A percentile compares a stretch with the other conserved stretches of the same genome.
phyloP scores from a whole-genome alignment of 768 basidiomycete species.

The Termitomyces sp. region DNA sequence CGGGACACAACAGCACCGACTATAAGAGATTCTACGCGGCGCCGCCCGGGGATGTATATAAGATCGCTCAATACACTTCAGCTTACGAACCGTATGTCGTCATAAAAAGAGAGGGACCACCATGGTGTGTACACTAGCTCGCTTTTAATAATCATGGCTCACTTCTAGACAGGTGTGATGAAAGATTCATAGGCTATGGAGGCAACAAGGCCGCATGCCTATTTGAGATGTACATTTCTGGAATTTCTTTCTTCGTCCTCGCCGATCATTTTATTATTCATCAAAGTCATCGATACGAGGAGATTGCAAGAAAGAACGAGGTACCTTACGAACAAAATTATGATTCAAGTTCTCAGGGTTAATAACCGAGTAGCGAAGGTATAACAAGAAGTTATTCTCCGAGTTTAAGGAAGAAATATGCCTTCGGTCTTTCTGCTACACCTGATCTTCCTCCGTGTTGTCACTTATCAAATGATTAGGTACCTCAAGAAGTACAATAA shows the following conservation, averaged over 20 bases:
- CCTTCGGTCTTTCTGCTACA: slow-evolving; percentile 36
- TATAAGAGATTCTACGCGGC: slow-evolving; percentile 64
- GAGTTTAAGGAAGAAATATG: slow-evolving; percentile 80
- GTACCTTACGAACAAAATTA: slow-evolving; percentile 23
- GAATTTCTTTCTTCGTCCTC: slow-evolving; percentile 78
- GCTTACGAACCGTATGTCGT: slow-evolving; percentile 89
- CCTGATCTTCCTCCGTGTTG: neutral
- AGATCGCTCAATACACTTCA: slow-evolving; percentile 70
- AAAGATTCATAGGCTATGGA: slow-evolving; percentile 87
- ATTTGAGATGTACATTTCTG: slow-evolving; percentile 86
- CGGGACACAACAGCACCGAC: slow-evolving; percentile 79
- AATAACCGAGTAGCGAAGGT: slow-evolving; percentile 45
- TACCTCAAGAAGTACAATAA: slow-evolving; percentile 60
- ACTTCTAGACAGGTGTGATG: slow-evolving; percentile 67
- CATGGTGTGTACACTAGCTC: slow-evolving; percentile 47
- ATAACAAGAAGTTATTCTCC: slow-evolving; percentile 70
- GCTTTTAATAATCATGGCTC: neutral
- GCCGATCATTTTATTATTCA: slow-evolving; percentile 87
- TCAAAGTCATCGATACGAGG: slow-evolving; percentile 81
- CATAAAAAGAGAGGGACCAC: slow-evolving; percentile 68
- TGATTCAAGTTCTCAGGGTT: neutral
- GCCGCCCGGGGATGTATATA: slow-evolving; percentile 62
- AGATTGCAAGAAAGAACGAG: slow-evolving; percentile 65
- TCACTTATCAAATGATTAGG: slow-evolving; percentile 23
- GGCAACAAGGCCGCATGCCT: slow-evolving; percentile 92